Evolutionary conservation across 805 yeast genomes (phyloP), one percentile per base, ranked within the genome.

Genomic region (Scheffersomyces amazonensis): DNA sequence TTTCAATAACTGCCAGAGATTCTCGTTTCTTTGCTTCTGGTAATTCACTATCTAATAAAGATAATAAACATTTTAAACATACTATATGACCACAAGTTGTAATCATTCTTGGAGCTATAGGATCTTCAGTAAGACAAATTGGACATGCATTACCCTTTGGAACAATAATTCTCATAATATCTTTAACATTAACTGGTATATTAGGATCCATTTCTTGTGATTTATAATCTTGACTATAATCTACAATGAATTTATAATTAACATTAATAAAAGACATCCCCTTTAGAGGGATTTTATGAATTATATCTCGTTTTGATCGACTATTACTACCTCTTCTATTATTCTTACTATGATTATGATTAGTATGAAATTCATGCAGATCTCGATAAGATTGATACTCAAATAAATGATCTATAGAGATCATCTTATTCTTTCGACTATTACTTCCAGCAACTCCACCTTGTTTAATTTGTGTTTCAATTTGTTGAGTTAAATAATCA

Each of bases 41-140:
- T 2, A 69, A 58, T 40, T 69, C 73, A 15, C 81, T 78, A 25
- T 77, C 84, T 31, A 87, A 64, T 50, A 86, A 77, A 32, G 89
- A 76, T 39, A 89, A 58, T 21, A 91, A 60, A 58, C 99, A 93
- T 11, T 89, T 78, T 39, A 78, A 71, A 55, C 99, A 93, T 53
- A 93, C 78, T 12, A 89, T 74, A 56, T 93, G 99, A 4, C 99
- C 99, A 65, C 99, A 93, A 10, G 81, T 75, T 4, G 71, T 65
- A 20, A 88, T 81, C 98, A 93, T 95, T 39, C 98, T 69, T 2
- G 99, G 97, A 0, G 97, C 96, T 13, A 85, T 76, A 11, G 93
- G 86, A 11, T 80, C 81, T 35, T 87, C 95, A 22, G 82, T 74
- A 11, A 93, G 66, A 58, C 99, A 93, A 19, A 93, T 91, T 0